Base-by-base conservation (phyloP, 2,329 filamentous ascomycete genomes). In the Venturia aucupariae region DNA sequence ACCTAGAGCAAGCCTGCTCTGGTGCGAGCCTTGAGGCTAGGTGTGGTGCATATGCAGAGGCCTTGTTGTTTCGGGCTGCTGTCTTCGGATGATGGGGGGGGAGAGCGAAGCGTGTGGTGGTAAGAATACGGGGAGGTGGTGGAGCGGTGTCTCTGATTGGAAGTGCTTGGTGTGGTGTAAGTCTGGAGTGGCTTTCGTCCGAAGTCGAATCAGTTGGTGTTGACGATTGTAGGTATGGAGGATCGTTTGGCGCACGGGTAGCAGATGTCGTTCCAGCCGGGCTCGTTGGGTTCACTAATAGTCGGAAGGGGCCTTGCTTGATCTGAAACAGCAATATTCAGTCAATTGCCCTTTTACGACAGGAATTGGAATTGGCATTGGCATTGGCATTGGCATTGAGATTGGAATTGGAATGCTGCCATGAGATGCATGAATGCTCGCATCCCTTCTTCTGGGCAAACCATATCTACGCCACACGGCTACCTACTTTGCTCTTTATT, bases 11-110 rank as follows among this genome's bases (percentile, higher is more conserved):
- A 38, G 30, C 51, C 51, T n/a, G 51, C 15, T 57, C 51, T 32
- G 3, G 7, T 35, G 51, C 6, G 30, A 11, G 30, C 17, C 17
- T 19, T 57, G 15, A 32, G 51, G 51, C 51, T 19, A 35, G 30
- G 17, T n/a, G 51, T 57, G 51, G 51, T 57, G 51, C 51, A 57
- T 57, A 35, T 35, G 51, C 51, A 57, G 51, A 57, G 51, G 51
- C 51, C 35, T 13, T 35, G 51, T n/a, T 57, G 51, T 57, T 35
- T 35, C 51, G 51, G 51, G 51, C 51, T 8, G 27, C 35, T 57
- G 6, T 57, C 51, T 57, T 35, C 30, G 51, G 51, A 7, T 22
- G 30, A 35, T 32, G 48, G 51, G 51, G 30, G 30, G 24, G 15
- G 4, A 24, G 2, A 2, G 22, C 27, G 3, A 30, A 17, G 30